These are phyloP conservation scores for Torulaspora maleeae DNA, from an alignment of 805 yeast genomes.

Conservation along the genomic window DNA sequence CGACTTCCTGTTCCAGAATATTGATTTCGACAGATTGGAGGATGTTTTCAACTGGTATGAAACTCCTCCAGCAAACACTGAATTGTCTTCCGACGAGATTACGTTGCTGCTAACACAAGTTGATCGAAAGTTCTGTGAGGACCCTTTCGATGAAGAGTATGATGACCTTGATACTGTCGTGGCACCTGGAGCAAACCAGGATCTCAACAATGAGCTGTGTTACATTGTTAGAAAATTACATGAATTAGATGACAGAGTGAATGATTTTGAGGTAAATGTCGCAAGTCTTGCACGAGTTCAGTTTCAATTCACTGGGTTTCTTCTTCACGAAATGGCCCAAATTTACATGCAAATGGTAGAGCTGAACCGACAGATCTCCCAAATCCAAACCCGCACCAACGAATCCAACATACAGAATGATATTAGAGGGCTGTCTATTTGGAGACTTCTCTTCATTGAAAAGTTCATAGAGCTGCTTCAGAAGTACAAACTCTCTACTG, in stretches of 20 bases:
- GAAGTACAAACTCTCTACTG: constrained; percentile 32
- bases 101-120: constrained; percentile 21
- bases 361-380: constrained; percentile 28
- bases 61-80: constrained; percentile 5
- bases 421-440: constrained; percentile 28
- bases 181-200: constrained; percentile 31
- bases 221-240: constrained; percentile 32
- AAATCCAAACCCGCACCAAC: constrained; percentile 26
- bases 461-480: constrained; percentile 26
- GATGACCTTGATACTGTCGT: constrained; percentile 29
- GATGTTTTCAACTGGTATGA: constrained; percentile 28
- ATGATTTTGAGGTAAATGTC: constrained; percentile 36
- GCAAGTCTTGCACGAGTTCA: constrained; percentile 37
- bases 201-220: constrained; percentile 31
- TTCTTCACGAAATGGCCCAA: constrained; percentile 35
- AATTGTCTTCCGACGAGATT: constrained; percentile 21
- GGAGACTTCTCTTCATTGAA: constrained; percentile 30
- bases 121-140: constrained; percentile 32
- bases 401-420: constrained; percentile 20
- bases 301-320: constrained; percentile 35
- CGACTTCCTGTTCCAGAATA: constrained; percentile 31
- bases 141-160: constrained; percentile 30
- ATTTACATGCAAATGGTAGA: constrained; percentile 32
- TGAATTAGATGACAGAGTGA: constrained; percentile 32
- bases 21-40: constrained; percentile 31